Conservation (phyloP, 257 asterid genomes). For the Solanum pimpinellifolium region DNA sequence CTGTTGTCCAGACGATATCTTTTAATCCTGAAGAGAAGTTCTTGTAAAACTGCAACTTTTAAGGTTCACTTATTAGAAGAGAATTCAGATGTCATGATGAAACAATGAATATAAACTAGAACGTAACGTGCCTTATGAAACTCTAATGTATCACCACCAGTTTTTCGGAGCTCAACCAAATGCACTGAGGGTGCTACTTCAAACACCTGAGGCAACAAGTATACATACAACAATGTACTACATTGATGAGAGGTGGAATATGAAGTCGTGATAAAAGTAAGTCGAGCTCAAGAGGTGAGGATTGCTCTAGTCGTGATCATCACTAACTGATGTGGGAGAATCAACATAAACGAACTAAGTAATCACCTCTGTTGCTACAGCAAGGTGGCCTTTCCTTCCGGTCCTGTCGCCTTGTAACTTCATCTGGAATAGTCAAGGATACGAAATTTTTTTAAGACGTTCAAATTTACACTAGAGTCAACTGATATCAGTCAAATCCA, state of each 20-base stretch:
- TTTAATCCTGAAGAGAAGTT: slow-evolving; percentile 59
- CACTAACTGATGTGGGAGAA: neutral
- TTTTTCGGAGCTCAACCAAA: slow-evolving; percentile 76
- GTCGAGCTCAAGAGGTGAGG: neutral
- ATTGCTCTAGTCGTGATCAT: neutral
- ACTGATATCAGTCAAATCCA: neutral
- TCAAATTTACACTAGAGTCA: neutral
- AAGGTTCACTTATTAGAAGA: neutral
- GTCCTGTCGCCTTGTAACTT: slow-evolving; percentile 65
- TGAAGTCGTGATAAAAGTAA: neutral
- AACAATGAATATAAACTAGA: neutral
- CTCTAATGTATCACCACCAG: slow-evolving; percentile 79
- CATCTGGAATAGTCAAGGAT: slow-evolving; percentile 31
- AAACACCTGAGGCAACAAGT: slow-evolving; percentile 39
- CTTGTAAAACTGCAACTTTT: slow-evolving; percentile 50
- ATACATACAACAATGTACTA: neutral
- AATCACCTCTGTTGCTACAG: slow-evolving; percentile 75
- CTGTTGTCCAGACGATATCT: slow-evolving; percentile 62
- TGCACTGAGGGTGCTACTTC: slow-evolving; percentile 85
- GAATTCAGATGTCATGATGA: neutral
- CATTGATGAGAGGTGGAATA: neutral
- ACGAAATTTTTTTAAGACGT: neutral
- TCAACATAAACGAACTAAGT: neutral
- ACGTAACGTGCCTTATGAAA: slow-evolving; percentile 64
- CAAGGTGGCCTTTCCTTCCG: slow-evolving; percentile 77